Evolutionary conservation across 2,329 filamentous ascomycete genomes (phyloP), one percentile per base, ranked within the genome.

Genomic region (Lizonia empirigonia): DNA sequence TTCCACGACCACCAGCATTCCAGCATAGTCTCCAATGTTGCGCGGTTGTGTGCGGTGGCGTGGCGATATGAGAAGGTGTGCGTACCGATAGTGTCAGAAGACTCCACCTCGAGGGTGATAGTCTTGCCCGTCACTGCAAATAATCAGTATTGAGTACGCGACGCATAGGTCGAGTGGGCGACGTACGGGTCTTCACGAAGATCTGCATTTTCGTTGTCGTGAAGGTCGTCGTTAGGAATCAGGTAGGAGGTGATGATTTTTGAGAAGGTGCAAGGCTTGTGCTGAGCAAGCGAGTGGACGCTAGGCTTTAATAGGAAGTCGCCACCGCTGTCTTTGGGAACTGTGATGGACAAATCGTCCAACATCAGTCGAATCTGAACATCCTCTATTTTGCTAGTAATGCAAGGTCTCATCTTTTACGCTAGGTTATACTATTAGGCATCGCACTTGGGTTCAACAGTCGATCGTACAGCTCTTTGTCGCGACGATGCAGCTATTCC

Each of bases 71-170:
- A 52, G 40, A 44, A 60, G 46, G 16, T 55, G 53, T 68, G 56
- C 68, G 67, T 70, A 72, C 69, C 69, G 84, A 97, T 97, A 74
- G 93, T 97, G 82, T 97, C 93, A 76, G 87, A 91, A 75, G 91
- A 96, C 88, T 97, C 93, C 78, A 97, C 92, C 88, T 97, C 93
- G 74, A 97, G 89, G 81, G 94, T 97, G 85, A 97, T 97, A 80
- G 93, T 97, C 90, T 97, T 97, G 82, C 94, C 93, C 85, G 93
- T 97, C 47, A 71, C 63, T 67, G 46, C 32, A 8, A 49, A 41
- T 18, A 51, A 38, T 41, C 46, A 65, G 58, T 55, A 55, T 39
- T 5, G 4, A 42, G 41, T 30, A 18, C 33, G 38, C 13, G 29
- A 32, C 27, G 22, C 40, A 26, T 18, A 22, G 18, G 22, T 19